Evolutionary conservation across 2,329 filamentous ascomycete species (phyloP), one percentile per base, ranked within the genome.

Genomic region (Paradendryphiella salina): DNA sequence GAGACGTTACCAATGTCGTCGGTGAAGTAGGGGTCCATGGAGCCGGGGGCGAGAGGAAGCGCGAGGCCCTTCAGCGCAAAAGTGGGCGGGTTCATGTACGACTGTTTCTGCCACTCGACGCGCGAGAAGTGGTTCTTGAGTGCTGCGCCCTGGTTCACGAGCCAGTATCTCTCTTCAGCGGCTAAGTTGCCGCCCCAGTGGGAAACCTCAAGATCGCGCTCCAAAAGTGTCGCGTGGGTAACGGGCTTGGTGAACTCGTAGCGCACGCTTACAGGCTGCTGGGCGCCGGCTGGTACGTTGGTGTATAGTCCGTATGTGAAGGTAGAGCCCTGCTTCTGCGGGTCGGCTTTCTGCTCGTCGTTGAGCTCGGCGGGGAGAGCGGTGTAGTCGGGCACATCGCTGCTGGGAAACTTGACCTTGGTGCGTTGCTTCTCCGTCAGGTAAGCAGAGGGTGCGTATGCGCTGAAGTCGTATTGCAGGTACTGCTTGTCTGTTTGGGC

Each of bases 151-250:
- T 88, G 85, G 79, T 99, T 93, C 66, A 84, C 84, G 61, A 97
- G 81, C 74, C 87, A 90, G 76, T 96, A 96, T 50, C 90, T 85
- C 77, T 99, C 94, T 77, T 99, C 94, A 41, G 92, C 90, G 1
- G 94, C 94, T 46, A 97, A 76, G 71, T 99, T 99, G 56, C 94
- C 94, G 61, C 94, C 94, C 94, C 94, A 99, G 75, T 97, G 94
- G 71, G 90, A 96, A 64, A 99, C 87, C 74, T 99, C 94, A 57
- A 99, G 79, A 67, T 97, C 92, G 53, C 94, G 87, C 76, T 97
- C 90, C 52, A 99, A 80, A 13, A 84, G 79, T 28, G 85, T 85
- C 42, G 90, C 84, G 68, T 94, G 89, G 35, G 86, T 87, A 50
- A 99, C 80, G 10, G 94, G 93, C 76, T 93, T 95, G 59, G 89